Evolutionary conservation across 2,329 filamentous ascomycete species (phyloP).

Genomic region (Mariannaea sp.): DNA sequence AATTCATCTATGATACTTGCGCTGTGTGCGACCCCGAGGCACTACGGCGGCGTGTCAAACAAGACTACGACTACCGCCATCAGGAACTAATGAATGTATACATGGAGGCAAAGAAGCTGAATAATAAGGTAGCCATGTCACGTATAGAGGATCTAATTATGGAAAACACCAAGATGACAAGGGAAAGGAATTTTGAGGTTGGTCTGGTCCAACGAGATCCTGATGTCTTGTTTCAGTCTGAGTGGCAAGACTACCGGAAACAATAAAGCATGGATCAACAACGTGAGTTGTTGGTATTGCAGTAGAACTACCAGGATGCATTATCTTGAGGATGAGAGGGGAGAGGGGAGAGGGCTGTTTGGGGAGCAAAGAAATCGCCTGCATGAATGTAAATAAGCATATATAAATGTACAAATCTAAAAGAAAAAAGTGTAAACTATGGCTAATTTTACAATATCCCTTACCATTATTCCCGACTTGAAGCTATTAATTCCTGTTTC

Average conservation of each 20-base stretch:
- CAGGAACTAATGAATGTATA: slow-evolving; percentile 35
- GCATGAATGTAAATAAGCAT: no score
- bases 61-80: slow-evolving; percentile 37
- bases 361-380: no score
- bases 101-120: slow-evolving; percentile 32
- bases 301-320: neutral
- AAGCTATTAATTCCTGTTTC: slow-evolving; percentile 9
- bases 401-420: no score
- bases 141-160: slow-evolving; percentile 31
- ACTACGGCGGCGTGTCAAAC: slow-evolving; percentile 33
- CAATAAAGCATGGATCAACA: neutral
- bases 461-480: neutral
- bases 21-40: slow-evolving; percentile 43
- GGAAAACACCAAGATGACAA: slow-evolving; percentile 25
- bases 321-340: no score
- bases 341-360: no score
- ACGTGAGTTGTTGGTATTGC: neutral
- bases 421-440: neutral
- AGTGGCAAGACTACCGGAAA: slow-evolving; percentile 18
- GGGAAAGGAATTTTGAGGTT: slow-evolving; percentile 33
- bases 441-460: neutral
- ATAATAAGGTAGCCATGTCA: slow-evolving; percentile 33
- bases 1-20: slow-evolving; percentile 44
- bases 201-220: slow-evolving; percentile 23
- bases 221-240: slow-evolving; percentile 31